phyloP scores from a whole-genome alignment of 176 grass and related monocot genomes.

The Oryza meyeriana region DNA sequence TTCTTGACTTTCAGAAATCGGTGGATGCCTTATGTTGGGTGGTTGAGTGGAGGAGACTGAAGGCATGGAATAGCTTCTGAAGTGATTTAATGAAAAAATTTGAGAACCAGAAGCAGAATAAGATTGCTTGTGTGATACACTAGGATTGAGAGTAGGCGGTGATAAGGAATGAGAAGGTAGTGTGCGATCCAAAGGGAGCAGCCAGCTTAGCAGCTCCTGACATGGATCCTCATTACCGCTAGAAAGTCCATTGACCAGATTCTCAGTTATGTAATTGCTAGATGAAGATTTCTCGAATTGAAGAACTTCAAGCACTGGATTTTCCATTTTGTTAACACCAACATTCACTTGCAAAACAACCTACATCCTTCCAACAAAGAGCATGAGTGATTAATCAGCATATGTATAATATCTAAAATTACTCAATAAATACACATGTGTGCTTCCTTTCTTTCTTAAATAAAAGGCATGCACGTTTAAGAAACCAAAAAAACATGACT shows the following conservation, averaged over 20 bases:
- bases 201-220: conserved; percentile 81
- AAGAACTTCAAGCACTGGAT: conserved; percentile 90
- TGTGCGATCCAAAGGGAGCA: conserved; percentile 86
- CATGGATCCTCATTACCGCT: conserved; percentile 64
- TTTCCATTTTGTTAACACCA: conserved; percentile 71
- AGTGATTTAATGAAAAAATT: conserved; percentile 76
- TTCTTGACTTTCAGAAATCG: conserved; percentile 69
- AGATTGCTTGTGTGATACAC: conserved; percentile 67
- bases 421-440: conserved; percentile 17
- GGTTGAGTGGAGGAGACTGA: conserved; percentile 45
- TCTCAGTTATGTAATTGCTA: conserved; percentile 41
- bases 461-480: not conserved
- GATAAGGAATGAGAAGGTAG: conserved; percentile 65
- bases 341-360: conserved; percentile 95
- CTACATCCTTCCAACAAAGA: conserved; percentile 90
- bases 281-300: conserved; percentile 86
- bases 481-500: not conserved
- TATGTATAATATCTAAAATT: conserved; percentile 15
- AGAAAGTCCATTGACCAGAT: conserved; percentile 34
- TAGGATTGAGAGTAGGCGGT: conserved; percentile 72
- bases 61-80: conserved; percentile 98
- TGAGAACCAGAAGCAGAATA: conserved; percentile 71
- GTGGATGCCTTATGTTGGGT: conserved; percentile 49
- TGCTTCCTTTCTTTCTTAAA: not conserved
- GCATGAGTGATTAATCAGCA: conserved; percentile 44